Conservation (phyloP, 495 filamentous ascomycete genomes). For the Penicillium desertorum region DNA sequence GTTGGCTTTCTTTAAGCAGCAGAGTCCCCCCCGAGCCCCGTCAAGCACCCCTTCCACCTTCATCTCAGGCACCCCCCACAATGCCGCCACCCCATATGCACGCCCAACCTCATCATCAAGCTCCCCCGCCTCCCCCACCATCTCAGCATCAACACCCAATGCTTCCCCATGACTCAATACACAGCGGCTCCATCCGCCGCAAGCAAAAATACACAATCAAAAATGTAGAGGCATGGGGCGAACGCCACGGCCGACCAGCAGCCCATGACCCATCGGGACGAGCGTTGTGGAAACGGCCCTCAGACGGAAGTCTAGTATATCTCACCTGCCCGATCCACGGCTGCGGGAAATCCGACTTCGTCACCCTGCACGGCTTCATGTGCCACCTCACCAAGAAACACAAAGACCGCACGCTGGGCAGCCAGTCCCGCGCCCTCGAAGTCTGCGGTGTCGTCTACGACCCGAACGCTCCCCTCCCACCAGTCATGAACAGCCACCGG, state of each 20-base stretch:
- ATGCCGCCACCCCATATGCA: constrained; percentile 29
- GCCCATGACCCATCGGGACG: constrained; percentile 47
- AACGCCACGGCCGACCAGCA: constrained; percentile 48
- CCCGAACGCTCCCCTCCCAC: constrained; percentile 43
- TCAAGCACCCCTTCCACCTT: constrained; percentile 34
- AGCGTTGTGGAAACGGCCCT: constrained; percentile 49
- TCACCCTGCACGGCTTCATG: constrained; percentile 51
- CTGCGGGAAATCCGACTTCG: constrained; percentile 49
- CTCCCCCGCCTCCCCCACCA: constrained; percentile 16
- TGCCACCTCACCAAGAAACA: constrained; percentile 53
- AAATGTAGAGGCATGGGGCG: constrained; percentile 52
- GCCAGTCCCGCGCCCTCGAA: constrained; percentile 48
- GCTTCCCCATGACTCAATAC: constrained; percentile 33
- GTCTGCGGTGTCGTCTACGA: constrained; percentile 48
- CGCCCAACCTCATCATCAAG: constrained; percentile 23
- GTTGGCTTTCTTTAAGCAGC: constrained; percentile 53
- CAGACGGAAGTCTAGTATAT: constrained; percentile 48
- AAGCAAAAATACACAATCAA: constrained; percentile 55
- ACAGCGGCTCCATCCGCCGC: constrained; percentile 39
- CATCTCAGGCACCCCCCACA: constrained; percentile 28
- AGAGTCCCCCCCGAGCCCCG: constrained; percentile 49
- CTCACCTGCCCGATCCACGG: constrained; percentile 46
- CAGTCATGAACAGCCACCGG: constrained; percentile 36
- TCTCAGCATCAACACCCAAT: constrained; percentile 27
- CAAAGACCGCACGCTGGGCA: constrained; percentile 49